Evolutionary conservation across 495 filamentous ascomycete species (phyloP), one percentile per base, ranked within the genome.

Genomic region (Durotheca rogersii): DNA sequence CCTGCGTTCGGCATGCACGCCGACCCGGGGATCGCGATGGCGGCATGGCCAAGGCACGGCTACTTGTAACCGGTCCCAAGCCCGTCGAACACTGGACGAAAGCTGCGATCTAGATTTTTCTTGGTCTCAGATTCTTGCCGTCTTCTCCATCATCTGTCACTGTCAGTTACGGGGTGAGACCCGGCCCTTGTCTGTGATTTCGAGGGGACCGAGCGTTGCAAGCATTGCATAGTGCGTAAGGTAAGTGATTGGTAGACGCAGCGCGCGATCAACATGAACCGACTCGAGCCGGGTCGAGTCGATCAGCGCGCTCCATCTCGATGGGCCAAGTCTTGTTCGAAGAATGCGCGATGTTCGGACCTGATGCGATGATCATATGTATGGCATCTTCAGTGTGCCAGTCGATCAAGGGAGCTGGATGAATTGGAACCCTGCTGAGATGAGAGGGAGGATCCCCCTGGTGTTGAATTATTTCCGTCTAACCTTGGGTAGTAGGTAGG

Each of bases 281-380:
- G 23, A 27, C 23, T 27, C n/a, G n/a, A n/a, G n/a, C n/a, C n/a
- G n/a, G n/a, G n/a, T 27, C 9, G 23, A 9, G 23, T 27, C 23
- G 23, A 27, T 9, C 9, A 36, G 38, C 39, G 42, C 10, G 44
- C 25, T 32, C 17, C 20, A 36, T 21, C 41, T 19, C 27, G 39
- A 34, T 34, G 46, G 29, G 44, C 41, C n/a, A 11, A 49, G 50
- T 58, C 55, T 6, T 58, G 39, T 49, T 58, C 27, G 33, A 52
- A 10, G 40, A 47, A 36, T 47, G 39, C 18, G 49, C 29, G 44
- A 46, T 46, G 27, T 49, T 37, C 40, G 16, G 4, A 27, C n/a
- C n/a, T n/a, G n/a, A n/a, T n/a, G n/a, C n/a, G n/a, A n/a, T n/a
- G n/a, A n/a, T n/a, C n/a, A n/a, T n/a, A n/a, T n/a, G n/a, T n/a